Percentiles rank a stretch among this genome's conserved stretches.
phyloP scores from a whole-genome alignment of 768 basidiomycete genomes.

The Austroboletus eburneus region DNA sequence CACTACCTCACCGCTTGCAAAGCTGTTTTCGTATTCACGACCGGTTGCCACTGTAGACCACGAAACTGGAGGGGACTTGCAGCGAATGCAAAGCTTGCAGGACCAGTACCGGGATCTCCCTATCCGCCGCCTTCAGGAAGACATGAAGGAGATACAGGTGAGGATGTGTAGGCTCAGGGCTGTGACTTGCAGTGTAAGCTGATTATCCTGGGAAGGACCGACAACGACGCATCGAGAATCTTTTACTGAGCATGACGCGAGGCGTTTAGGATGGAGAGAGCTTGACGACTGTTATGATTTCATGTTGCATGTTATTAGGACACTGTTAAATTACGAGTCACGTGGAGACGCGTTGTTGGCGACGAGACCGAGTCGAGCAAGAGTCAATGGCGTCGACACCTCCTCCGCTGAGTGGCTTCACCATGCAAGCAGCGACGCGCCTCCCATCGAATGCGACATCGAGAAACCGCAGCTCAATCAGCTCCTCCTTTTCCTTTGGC shows the following conservation, averaged over 20 bases:
- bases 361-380: neutral
- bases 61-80: constrained; percentile 41
- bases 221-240: constrained; percentile 72
- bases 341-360: constrained; percentile 14
- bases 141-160: constrained; percentile 83
- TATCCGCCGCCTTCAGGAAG: constrained; percentile 62
- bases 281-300: neutral
- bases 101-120: constrained; percentile 64
- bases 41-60: constrained; percentile 23
- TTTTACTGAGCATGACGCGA: constrained; percentile 64
- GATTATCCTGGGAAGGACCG: constrained; percentile 45
- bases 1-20: constrained; percentile 24
- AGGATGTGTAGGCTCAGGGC: neutral
- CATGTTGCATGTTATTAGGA: neutral
- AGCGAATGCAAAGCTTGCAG: constrained; percentile 55
- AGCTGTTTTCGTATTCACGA: constrained; percentile 24
- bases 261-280: constrained; percentile 46
- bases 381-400: constrained; percentile 42
- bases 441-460: constrained; percentile 51
- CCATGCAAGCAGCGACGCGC: constrained; percentile 45
- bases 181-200: neutral
- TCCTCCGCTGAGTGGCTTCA: constrained; percentile 42
- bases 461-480: constrained; percentile 64
- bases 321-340: constrained; percentile 8
- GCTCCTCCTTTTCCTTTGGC: constrained; percentile 80